These are phyloP conservation scores for Multifurca ochricompacta DNA, from an alignment of 768 basidiomycete genomes.

Conservation along the genomic window DNA sequence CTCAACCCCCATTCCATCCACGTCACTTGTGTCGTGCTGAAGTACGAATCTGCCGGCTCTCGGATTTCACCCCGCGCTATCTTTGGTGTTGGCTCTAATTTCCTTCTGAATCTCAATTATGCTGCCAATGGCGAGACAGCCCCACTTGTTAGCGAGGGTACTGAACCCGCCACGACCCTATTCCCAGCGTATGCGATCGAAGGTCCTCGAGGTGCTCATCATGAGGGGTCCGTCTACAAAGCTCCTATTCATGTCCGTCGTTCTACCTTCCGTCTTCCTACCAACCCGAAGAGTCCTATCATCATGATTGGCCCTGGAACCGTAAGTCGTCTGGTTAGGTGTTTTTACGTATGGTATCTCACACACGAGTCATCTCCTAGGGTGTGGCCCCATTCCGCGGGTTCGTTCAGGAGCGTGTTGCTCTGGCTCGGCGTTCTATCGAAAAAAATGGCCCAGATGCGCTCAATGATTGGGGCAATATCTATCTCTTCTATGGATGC, in stretches of 20 bases:
- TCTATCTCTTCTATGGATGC: conserved; percentile 96
- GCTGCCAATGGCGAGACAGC: conserved; percentile 53
- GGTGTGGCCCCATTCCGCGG: conserved; percentile 99
- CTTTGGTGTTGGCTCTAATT: conserved; percentile 91
- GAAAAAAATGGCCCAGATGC: conserved; percentile 95
- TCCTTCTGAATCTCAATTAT: conserved; percentile 85
- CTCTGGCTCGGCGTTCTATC: conserved; percentile 86
- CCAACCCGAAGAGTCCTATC: conserved; percentile 95
- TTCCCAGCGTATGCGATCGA: conserved; percentile 77
- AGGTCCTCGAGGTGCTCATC: conserved; percentile 85
- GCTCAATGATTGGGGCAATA: conserved; percentile 90
- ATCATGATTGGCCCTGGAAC: conserved; percentile 99
- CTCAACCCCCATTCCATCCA: conserved; percentile 84
- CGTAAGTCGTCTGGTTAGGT: conserved; percentile 41
- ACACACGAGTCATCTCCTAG: conserved; percentile 32
- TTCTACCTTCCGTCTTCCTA: conserved; percentile 94
- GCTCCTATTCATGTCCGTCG: conserved; percentile 91
- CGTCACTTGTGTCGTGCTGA: conserved; percentile 91
- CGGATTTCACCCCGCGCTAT: conserved; percentile 57
- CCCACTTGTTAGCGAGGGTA: conserved; percentile 33
- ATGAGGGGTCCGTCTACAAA: conserved; percentile 61
- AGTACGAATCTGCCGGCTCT: conserved; percentile 67
- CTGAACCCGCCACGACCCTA: conserved; percentile 33
- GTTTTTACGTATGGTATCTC: conserved; percentile 10
- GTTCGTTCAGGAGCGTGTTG: conserved; percentile 96